Evolutionary conservation across 768 basidiomycete genomes (phyloP), one percentile per base, ranked within the genome.

Genomic region (Suillus ampliporus): DNA sequence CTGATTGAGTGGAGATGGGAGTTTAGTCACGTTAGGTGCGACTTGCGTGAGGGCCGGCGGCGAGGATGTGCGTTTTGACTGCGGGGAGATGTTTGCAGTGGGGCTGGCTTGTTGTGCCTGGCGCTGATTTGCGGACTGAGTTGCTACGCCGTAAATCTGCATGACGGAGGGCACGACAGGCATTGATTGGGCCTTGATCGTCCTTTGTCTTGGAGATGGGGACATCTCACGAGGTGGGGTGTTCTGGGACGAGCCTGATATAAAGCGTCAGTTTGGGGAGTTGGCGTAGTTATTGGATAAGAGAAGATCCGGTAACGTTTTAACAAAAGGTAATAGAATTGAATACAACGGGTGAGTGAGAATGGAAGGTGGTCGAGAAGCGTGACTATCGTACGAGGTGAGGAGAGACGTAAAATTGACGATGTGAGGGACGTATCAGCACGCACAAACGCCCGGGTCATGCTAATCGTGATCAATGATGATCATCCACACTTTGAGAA

Each of bases 121-220:
- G 64, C 80, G 79, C 70, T 83, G 82, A 56, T 73, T 73, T 64
- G 78, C 65, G 69, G 73, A 71, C 68, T 69, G 64, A 63, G 77
- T 67, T 73, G 79, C 75, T 11, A 67, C 64, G 57, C 70, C 68
- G 70, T 84, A 87, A 17, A 87, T 75, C 65, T 86, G 84, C 70
- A 83, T 77, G 54, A 86, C 80, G 23, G 80, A 78, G 28, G 89
- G 86, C 5, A 87, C 85, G 70, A 85, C 76, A 61, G 89, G 86
- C 79, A 89, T 80, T 0, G 89, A 87, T 65, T 86, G 84, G 1
- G 86, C 69, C 68, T 89, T 89, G 26, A 80, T 68, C 11, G 85
- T 77, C 41, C 89, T 80, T 63, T 74, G 87, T 77, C 76, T 83
- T 35, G 80, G 81, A 1, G 80, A 82, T 2, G 81, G 79, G 38